Evolutionary conservation across 2,329 filamentous ascomycete species (phyloP), one percentile per base, ranked within the genome.

Genomic region (Phialophora macrospora): DNA sequence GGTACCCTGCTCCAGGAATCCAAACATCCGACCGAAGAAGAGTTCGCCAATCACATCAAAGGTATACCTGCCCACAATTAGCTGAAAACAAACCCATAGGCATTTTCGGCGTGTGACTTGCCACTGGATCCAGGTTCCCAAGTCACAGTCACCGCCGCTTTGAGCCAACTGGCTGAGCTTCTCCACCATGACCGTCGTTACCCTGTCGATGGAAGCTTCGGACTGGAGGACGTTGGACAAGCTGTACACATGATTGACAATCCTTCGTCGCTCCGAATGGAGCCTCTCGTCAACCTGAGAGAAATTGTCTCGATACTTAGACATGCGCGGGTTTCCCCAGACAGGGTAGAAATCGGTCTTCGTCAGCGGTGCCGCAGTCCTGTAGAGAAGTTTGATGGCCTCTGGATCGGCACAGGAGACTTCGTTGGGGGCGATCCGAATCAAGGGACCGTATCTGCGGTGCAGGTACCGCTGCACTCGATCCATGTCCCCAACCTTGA

Each of bases 11-110:
- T 80, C 71, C 55, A 82, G 72, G 67, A 81, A 82, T 2, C 80
- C 79, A 60, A 81, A 79, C 59, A 75, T 75, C 11, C 74, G 73
- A 22, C 79, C 76, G 54, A 80, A 82, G 24, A 75, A 77, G 22
- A 80, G 67, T 32, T 76, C 75, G 20, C 80, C 78, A 20, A 80
- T 74, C n/a, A 80, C 75, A 62, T 82, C 80, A 74, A 79, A 81
- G 3, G 79, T 73, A 64, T 76, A 79, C 75, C 76, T 77, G 54
- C 22, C 14, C 7, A 32, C 3, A 28, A 44, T 67, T 58, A 17
- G 34, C 34, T 17, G 34, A 14, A 17, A 41, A 41, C 34, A 41
- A 17, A 4, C 34, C 34, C 34, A 41, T 1, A 17, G 34, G 34
- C 14, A 3, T 41, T 17, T 41, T 17, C 34, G 34, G 14, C 4